Evolutionary conservation across 305 asterid genomes (phyloP).

Genomic region (Salvia sclarea): DNA sequence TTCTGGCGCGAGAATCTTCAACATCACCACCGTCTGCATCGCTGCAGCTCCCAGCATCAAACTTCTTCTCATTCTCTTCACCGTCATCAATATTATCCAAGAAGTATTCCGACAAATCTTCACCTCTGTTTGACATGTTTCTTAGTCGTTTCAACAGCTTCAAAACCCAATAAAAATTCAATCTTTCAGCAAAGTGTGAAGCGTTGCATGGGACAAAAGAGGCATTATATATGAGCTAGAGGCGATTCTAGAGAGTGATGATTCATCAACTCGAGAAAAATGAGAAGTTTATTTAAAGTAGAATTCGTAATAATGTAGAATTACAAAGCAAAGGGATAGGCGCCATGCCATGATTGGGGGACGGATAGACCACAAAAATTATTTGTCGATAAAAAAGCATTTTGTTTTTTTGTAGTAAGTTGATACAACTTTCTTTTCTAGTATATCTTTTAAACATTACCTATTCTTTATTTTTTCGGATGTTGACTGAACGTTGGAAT

Average conservation of each 20-base stretch:
- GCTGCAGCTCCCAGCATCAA: slow-evolving; percentile 8
- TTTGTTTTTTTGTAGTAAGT: too few species aligned
- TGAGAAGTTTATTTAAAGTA: background rate
- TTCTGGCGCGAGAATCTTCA: slow-evolving; percentile 11
- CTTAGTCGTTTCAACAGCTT: background rate
- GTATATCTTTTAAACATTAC: too few species aligned
- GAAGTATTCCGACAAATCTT: slow-evolving; percentile 26
- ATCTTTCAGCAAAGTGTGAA: background rate
- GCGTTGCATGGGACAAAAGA: slow-evolving; percentile 19
- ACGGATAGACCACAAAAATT: background rate
- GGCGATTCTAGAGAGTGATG: slow-evolving; percentile 14
- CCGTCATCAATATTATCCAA: slow-evolving; percentile 30
- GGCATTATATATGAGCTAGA: background rate
- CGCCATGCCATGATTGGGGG: background rate
- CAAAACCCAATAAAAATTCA: background rate
- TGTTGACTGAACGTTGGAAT: too few species aligned
- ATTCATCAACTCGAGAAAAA: background rate
- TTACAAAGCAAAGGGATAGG: background rate
- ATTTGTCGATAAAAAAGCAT: too few species aligned
- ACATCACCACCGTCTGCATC: slow-evolving; percentile 29
- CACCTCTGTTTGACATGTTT: slow-evolving; percentile 21
- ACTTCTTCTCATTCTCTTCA: slow-evolving; percentile 31
- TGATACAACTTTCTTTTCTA: too few species aligned
- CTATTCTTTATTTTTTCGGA: too few species aligned
- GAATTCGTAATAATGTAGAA: background rate